Evolutionary conservation across 768 basidiomycete genomes (phyloP), one percentile per base, ranked within the genome.

Genomic region (Boletus huronensis): DNA sequence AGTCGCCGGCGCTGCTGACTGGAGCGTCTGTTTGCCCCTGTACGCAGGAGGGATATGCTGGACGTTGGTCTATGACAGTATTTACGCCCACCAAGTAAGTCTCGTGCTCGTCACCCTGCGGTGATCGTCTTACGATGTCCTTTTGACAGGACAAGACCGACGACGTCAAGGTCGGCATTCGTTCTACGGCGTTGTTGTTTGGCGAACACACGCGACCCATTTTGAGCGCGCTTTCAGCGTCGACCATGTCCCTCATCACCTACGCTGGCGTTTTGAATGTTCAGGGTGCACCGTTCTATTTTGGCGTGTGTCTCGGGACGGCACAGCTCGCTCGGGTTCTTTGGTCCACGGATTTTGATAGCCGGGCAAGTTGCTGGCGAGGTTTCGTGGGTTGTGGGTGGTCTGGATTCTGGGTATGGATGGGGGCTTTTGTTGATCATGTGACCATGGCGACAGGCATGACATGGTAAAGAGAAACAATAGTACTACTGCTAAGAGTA

Each of bases 41-140:
- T 98, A 98, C 65, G 85, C 87, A 1, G 93, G 95, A 8, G 90
- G 92, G 23, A 74, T 94, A 26, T 84, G 84, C 63, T 98, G 95
- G 94, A 95, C 95, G 46, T 80, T 99, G 41, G 90, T 97, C 2
- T 99, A 98, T 67, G 97, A 99, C 63, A 96, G 88, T 46, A 93
- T 98, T 60, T 98, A 98, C 64, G 97, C 97, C 3, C 97, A 99
- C 70, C 96, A 98, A 76, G 93, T 90, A 57, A 29, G 73, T 42
- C 17, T 3, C 25, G 10, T n/a, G n/a, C 28, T 6, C 21, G 4
- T 6, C 13, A 8, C 2, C n/a, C 26, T 8, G 19, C 1, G 1
- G 21, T 11, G 29, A 1, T 29, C 26, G 28, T 45, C 40, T 50
- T 25, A 44, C 17, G 10, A 0, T 21, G 13, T 41, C 10, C 6